A percentile compares a stretch with the other conserved stretches of the same genome.
phyloP scores from a whole-genome alignment of 2,329 filamentous ascomycete genomes.

The Cercospora berteroae region DNA sequence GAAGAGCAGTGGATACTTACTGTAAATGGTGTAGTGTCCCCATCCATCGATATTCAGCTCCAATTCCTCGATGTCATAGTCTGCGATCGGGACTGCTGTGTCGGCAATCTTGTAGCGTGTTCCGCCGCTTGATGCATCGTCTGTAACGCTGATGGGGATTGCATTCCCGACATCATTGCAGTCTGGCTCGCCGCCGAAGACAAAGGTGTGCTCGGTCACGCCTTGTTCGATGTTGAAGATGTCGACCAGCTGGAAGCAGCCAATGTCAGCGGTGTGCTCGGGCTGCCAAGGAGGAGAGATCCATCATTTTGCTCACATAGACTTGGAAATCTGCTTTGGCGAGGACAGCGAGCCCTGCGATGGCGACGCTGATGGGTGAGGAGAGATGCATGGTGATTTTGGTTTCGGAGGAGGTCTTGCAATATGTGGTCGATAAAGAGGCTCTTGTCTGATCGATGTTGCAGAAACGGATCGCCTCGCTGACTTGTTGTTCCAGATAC shows the following conservation, averaged over 20 bases:
- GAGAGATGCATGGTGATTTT: neutral
- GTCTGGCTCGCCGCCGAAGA: neutral
- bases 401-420: neutral
- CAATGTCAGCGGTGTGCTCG: neutral
- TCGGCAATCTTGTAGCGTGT: neutral
- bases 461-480: neutral
- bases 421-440: neutral
- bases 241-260: neutral
- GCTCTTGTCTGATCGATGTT: neutral
- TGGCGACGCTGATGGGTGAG: neutral
- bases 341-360: neutral
- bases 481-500: neutral
- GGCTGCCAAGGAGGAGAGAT: neutral
- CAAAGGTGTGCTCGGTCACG: neutral
- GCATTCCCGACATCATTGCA: neutral
- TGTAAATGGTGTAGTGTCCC: neutral
- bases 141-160: neutral
- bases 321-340: neutral
- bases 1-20: neutral
- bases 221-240: neutral
- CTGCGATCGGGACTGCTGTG: neutral
- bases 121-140: neutral
- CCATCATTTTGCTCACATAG: neutral
- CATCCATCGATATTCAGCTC: neutral
- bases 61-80: neutral